phyloP scores from a whole-genome alignment of 257 asterid genomes.

The Nicotiana otophora region DNA sequence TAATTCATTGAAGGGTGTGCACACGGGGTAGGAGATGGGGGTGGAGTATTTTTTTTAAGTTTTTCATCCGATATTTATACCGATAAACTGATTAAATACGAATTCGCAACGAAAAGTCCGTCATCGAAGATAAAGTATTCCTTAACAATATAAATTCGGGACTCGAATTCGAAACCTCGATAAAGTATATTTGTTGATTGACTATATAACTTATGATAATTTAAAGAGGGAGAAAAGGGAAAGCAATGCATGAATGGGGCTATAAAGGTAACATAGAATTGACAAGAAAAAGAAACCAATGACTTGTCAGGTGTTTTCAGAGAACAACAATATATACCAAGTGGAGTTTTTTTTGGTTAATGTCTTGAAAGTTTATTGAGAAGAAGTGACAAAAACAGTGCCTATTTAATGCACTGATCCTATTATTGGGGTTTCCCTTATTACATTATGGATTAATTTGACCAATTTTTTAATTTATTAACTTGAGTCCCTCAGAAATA shows the following conservation, averaged over 20 bases:
- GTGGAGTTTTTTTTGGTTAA: background rate
- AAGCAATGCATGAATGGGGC: background rate
- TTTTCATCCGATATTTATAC: too few relatives aligned
- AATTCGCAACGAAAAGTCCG: too few relatives aligned
- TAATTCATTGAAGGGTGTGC: too few relatives aligned
- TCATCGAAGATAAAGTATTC: fast-evolving
- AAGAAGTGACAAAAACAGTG: background rate
- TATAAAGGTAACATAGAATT: slow-evolving; percentile 9
- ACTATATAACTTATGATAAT: background rate
- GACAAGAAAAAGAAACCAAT: slow-evolving; percentile 19
- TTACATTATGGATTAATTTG: background rate
- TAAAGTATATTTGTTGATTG: background rate
- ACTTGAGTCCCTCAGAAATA: background rate
- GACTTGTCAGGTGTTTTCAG: slow-evolving; percentile 4
- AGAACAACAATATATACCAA: background rate
- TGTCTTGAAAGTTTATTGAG: background rate
- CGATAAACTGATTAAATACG: fast-evolving
- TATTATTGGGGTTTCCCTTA: background rate
- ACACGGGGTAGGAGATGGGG: background rate
- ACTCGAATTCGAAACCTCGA: too few relatives aligned
- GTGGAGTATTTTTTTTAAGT: background rate
- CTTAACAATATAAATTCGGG: too few relatives aligned
- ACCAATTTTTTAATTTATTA: background rate
- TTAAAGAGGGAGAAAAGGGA: background rate
- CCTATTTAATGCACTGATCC: background rate